A percentile compares a stretch with the other conserved stretches of the same genome.
Evolutionary conservation across 208 protist genomes (phyloP).

Genomic region (Trypanosoma rangeli): DNA sequence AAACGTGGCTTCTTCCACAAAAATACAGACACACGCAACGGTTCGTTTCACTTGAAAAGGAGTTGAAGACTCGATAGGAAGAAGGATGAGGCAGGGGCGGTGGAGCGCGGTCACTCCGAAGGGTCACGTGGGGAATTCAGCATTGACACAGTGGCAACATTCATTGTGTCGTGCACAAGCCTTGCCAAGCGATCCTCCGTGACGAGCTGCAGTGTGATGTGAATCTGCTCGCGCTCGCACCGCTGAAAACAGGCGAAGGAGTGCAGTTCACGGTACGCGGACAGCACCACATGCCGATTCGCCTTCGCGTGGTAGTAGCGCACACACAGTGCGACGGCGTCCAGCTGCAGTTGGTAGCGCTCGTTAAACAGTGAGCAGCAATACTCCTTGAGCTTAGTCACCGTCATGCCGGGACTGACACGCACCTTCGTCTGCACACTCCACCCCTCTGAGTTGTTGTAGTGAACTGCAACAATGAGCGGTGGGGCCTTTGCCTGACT

Average conservation of each 20-base stretch:
- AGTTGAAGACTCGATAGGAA: neutral
- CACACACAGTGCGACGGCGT: constrained; percentile 9
- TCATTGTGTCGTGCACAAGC: constrained; percentile 23
- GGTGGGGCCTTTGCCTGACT: neutral
- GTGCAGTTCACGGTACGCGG: constrained; percentile 22
- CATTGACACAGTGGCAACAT: constrained; percentile 1
- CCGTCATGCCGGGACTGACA: constrained; percentile 22
- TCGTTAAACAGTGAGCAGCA: constrained; percentile 21
- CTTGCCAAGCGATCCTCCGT: constrained; percentile 10
- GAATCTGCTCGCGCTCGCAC: constrained; percentile 19
- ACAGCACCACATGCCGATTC: constrained; percentile 14
- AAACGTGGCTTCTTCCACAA: too few species aligned
- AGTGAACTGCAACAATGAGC: constrained; percentile 31
- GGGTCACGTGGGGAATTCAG: neutral
- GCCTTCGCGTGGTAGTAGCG: constrained; percentile 13
- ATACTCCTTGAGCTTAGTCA: constrained; percentile 18
- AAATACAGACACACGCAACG: too few species aligned
- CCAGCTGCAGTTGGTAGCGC: constrained; percentile 9
- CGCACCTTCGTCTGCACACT: constrained; percentile 21
- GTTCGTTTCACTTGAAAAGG: neutral
- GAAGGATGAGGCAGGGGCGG: neutral
- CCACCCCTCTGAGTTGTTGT: constrained; percentile 17
- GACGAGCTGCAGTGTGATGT: constrained; percentile 11
- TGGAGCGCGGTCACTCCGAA: neutral
- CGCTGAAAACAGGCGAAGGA: constrained; percentile 26